Base-by-base conservation (phyloP, 2,329 filamentous ascomycete genomes). In the Diaporthe vaccinii region DNA sequence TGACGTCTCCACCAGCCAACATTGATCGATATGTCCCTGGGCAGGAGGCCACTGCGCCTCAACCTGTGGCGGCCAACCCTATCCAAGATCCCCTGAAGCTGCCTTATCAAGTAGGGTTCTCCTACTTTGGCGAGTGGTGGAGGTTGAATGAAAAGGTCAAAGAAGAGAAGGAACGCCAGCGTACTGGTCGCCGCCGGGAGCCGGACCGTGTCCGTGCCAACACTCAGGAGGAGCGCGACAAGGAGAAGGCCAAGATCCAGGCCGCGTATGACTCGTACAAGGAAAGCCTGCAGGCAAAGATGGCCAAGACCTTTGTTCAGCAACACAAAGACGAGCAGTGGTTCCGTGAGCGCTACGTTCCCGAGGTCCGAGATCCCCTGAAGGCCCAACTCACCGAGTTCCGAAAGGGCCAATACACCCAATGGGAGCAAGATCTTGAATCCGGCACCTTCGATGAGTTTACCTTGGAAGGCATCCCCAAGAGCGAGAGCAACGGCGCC, bases 291-390 rank as follows among this genome's bases (percentile, higher is more conserved):
- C 91, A 93, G 80, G 91, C 89, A 5, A 93, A 92, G 82, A 96
- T 98, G 93, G 96, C 97, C 0, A 92, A 95, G 78, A 88, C 91
- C 1, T 99, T 99, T 82, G 97, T 99, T 57, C 91, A 93, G 68
- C 93, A 95, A 79, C 97, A 99, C 85, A 98, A 98, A 83, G 92
- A 92, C 58, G 97, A 99, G 83, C 96, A 99, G 82, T 99, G 97
- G 97, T 99, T 99, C 86, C 95, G 93, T 79, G 97, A 99, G 84
- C 93, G 95, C 82, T 99, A 99, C 80, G 93, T 97, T 41, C 91
- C 95, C 1, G 95, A 97, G 79, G 91, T 96, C 73, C 90, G 94
- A 71, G 93, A 96, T 78, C 89, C 90, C 2, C 91, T 98, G 80
- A 92, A 93, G 74, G 87, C 88, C 76, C 93, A 95, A 80, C 87